Evolutionary conservation across 2,329 filamentous ascomycete genomes (phyloP), one percentile per base, ranked within the genome.

Genomic region (Sclerotinia sclerotiorum): DNA sequence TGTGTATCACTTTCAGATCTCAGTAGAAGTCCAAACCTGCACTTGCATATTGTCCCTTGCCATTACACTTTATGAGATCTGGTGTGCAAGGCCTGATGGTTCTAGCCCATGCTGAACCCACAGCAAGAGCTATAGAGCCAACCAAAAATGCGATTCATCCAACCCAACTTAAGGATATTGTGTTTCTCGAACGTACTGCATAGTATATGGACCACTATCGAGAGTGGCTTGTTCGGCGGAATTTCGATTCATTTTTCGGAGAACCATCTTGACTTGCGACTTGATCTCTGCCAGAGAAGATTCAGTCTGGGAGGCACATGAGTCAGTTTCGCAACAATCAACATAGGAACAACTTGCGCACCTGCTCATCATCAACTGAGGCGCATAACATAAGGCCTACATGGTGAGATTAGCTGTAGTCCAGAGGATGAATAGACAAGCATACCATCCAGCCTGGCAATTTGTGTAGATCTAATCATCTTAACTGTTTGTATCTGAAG

Each of bases 331-430:
- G 48, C 48, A 42, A 44, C 21, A 24, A 46, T 24, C 56, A 46
- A 46, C 56, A 51, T 42, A 62, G 35, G 69, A 54, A n/a, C 32
- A 29, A 42, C 49, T 65, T 61, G 74, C 80, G 70, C 77, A 90
- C 88, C 82, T 91, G 88, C 77, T 93, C 91, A 79, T 97, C 93
- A 80, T 98, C 95, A 76, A 97, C 92, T 2, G 94, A 97, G 70
- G 94, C 94, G 78, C 93, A 94, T 74, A 99, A 87, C 85, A 97
- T 94, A 73, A 98, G 87, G 85, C 94, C 94, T 97, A 69, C 70
- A 65, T 39, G 67, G 8, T 66, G 62, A 68, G 70, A 60, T 68
- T 69, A 67, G 29, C 21, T 24, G 29, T 13, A 29, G 49, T 49
- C 10, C 19, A 5, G 0, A 0, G 44, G 48, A 2, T 29, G 11